A percentile compares a stretch with the other conserved stretches of the same genome.
Conservation (phyloP, 2,329 filamentous ascomycete species). For the Kalmusia sp. region DNA sequence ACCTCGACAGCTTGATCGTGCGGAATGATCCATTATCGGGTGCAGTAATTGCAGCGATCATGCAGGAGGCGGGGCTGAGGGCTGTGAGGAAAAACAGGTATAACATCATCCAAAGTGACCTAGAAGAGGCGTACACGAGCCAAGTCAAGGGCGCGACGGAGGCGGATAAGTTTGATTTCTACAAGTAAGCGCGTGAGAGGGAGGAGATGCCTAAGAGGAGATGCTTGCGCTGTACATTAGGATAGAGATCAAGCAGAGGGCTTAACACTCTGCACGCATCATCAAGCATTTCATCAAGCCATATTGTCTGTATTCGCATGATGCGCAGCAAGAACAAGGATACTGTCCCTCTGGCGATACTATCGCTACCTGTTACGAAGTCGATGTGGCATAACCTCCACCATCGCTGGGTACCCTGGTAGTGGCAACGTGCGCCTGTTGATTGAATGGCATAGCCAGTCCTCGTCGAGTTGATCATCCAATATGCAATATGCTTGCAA, state of each 20-base stretch:
- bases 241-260: constrained; percentile 1
- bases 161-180: constrained; percentile 78
- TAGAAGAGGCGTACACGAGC: constrained; percentile 96
- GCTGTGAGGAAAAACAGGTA: constrained; percentile 98
- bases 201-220: not conserved
- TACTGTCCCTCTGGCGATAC: no score
- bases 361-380: no score
- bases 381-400: no score
- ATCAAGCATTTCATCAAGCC: constrained; percentile 1
- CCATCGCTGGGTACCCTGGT: no score
- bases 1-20: constrained; percentile 94
- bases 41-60: constrained; percentile 96
- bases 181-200: constrained; percentile 38
- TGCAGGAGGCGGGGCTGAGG: constrained; percentile 96
- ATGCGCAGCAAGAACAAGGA: no score
- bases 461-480: no score
- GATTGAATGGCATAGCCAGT: no score
- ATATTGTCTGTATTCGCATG: not conserved
- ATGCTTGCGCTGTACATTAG: constrained; percentile 6
- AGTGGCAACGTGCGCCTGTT: no score
- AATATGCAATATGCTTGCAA: no score
- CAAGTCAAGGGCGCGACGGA: constrained; percentile 88
- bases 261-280: constrained; percentile 2
- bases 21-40: constrained; percentile 95
- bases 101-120: constrained; percentile 96